Conservation (phyloP, 352 stramenopile genomes). For the Aphanomyces cochlioides region DNA sequence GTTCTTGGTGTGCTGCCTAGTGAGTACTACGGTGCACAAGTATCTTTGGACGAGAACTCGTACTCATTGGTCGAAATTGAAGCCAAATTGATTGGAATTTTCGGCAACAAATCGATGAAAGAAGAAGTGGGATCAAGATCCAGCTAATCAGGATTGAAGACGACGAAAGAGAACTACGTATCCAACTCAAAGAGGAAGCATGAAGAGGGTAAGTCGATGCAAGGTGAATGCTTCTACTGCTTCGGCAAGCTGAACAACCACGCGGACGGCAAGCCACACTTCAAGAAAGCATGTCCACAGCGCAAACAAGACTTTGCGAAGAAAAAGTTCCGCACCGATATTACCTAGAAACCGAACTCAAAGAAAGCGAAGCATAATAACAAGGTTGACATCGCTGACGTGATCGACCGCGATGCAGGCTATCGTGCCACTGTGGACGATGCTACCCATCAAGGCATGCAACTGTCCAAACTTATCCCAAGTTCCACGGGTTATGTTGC, state of each 20-base stretch:
- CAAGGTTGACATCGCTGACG: too few relatives aligned
- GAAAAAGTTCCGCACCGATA: background rate
- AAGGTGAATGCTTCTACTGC: too few relatives aligned
- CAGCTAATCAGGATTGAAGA: background rate
- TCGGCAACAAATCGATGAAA: background rate
- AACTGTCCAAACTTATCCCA: too few relatives aligned
- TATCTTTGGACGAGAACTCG: background rate
- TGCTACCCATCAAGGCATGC: too few relatives aligned
- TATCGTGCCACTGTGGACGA: too few relatives aligned
- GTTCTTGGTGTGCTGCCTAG: background rate
- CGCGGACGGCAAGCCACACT: background rate
- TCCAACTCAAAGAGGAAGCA: background rate
- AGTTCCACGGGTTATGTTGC: too few relatives aligned
- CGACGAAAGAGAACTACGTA: background rate
- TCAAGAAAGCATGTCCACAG: background rate
- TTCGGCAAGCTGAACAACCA: too few relatives aligned
- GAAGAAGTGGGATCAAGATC: background rate
- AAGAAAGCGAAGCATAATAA: too few relatives aligned
- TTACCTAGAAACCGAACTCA: background rate
- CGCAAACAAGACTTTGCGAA: background rate
- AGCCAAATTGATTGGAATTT: slow-evolving; percentile 1
- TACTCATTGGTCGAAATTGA: background rate
- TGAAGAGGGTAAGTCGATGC: too few relatives aligned
- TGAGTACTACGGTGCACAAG: background rate
- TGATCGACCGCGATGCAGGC: too few relatives aligned